A percentile compares a stretch with the other conserved stretches of the same genome.
Evolutionary conservation across 1,284 basidiomycete genomes (phyloP).

Genomic region (Hemileia vastatrix): DNA sequence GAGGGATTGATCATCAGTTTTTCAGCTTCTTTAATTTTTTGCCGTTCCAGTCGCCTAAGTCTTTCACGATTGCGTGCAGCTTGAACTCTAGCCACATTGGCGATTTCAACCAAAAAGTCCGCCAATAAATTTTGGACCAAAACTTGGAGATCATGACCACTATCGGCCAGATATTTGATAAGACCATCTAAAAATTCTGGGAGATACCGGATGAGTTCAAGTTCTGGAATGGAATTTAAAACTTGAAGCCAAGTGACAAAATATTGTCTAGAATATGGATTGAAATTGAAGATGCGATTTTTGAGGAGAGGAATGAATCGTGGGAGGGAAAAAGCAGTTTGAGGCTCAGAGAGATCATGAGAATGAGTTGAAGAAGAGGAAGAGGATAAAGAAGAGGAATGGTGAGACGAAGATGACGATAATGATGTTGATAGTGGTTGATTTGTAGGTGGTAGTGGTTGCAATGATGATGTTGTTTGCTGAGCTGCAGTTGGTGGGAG

Average conservation of each 20-base stretch:
- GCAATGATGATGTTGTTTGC: neutral
- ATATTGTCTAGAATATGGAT: slow-evolving; percentile 90
- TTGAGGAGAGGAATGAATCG: slow-evolving; percentile 88
- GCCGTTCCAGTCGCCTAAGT: slow-evolving; percentile 46
- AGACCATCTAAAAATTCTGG: slow-evolving; percentile 91
- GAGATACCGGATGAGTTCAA: slow-evolving; percentile 86
- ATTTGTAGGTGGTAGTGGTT: slow-evolving; percentile 18
- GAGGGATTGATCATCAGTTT: too few species aligned
- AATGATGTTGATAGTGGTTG: too few species aligned
- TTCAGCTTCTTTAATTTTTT: too few species aligned
- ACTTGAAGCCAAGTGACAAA: slow-evolving; percentile 94
- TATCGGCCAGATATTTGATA: slow-evolving; percentile 87
- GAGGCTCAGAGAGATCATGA: slow-evolving; percentile 7
- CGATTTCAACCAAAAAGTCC: slow-evolving; percentile 87
- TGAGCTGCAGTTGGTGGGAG: neutral
- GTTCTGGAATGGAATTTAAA: slow-evolving; percentile 88
- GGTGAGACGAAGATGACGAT: too few species aligned
- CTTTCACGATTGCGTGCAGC: too few species aligned
- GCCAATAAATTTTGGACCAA: slow-evolving; percentile 82
- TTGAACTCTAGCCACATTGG: slow-evolving; percentile 66
- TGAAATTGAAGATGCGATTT: slow-evolving; percentile 88
- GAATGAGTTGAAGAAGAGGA: neutral
- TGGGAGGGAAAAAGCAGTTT: slow-evolving; percentile 75
- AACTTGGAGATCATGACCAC: slow-evolving; percentile 81
- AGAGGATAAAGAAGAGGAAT: too few species aligned